These are phyloP conservation scores for Diaporthe nobilis DNA, from an alignment of 2,329 filamentous ascomycete genomes.

Conservation along the genomic window DNA sequence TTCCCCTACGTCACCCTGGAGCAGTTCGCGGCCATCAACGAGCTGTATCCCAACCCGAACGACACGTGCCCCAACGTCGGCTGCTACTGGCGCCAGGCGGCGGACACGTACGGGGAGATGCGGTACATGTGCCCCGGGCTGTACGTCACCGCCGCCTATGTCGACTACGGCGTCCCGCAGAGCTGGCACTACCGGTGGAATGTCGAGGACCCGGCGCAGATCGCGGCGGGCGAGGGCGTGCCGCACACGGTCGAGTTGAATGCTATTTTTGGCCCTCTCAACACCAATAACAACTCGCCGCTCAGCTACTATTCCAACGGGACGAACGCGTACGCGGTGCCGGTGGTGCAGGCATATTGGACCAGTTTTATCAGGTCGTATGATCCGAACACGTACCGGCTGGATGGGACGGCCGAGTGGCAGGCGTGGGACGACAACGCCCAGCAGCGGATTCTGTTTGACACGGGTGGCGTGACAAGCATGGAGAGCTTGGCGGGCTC, in stretches of 20 bases:
- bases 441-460: conserved; percentile 57
- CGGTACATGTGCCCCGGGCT: conserved; percentile 76
- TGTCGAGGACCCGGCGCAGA: conserved; percentile 70
- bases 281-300: conserved; percentile 64
- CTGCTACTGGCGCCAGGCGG: conserved; percentile 70
- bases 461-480: conserved; percentile 50
- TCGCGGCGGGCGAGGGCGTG: conserved; percentile 71
- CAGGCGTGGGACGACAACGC: conserved; percentile 54
- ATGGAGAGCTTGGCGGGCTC: conserved; percentile 45
- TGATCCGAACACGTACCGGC: conserved; percentile 73
- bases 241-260: conserved; percentile 76
- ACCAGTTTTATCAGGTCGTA: conserved; percentile 77
- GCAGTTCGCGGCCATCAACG: conserved; percentile 67
- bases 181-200: conserved; percentile 81
- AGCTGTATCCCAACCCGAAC: conserved; percentile 67
- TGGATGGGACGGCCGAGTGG: conserved; percentile 65
- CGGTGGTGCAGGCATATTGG: conserved; percentile 79
- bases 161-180: conserved; percentile 52
- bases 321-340: conserved; percentile 70
- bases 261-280: conserved; percentile 76
- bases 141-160: conserved; percentile 61
- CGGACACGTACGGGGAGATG: conserved; percentile 74
- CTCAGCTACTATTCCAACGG: conserved; percentile 66
- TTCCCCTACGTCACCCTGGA: conserved; percentile 67
- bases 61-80: conserved; percentile 63